A percentile compares a stretch with the other conserved stretches of the same genome.
Evolutionary conservation across 1,284 basidiomycete genomes (phyloP).

Genomic region (Wallemia ichthyophaga): DNA sequence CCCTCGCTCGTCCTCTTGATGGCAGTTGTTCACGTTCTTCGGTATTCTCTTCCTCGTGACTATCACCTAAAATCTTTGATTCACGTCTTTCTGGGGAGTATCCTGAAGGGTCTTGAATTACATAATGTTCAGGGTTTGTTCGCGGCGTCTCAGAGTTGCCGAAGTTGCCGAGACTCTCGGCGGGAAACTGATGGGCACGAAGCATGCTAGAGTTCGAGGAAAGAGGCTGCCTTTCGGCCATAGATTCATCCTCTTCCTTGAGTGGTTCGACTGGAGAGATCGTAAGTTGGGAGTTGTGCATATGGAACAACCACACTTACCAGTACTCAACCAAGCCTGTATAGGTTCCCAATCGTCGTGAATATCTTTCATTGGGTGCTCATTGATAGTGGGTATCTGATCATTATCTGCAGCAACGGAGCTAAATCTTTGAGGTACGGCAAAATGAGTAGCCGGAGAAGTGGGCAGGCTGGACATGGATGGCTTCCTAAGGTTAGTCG

Average conservation of each 20-base stretch:
- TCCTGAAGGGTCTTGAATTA: too few species aligned
- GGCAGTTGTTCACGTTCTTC: too few species aligned
- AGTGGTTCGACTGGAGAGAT: neutral
- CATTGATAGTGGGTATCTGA: neutral
- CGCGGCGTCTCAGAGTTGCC: too few species aligned
- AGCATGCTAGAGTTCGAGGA: too few species aligned
- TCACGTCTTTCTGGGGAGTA: too few species aligned
- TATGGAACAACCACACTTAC: neutral
- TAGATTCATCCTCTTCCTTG: neutral
- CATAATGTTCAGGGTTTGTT: too few species aligned
- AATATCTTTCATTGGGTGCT: neutral
- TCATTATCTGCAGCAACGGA: neutral
- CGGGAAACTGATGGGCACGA: too few species aligned
- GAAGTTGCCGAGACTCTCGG: too few species aligned
- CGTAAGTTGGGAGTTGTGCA: neutral
- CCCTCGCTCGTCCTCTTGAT: too few species aligned
- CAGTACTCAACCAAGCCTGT: neutral
- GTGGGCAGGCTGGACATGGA: neutral
- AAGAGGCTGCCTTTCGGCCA: too few species aligned
- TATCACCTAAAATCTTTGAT: too few species aligned
- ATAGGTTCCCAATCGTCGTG: neutral
- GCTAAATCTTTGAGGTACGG: neutral
- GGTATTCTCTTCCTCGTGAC: too few species aligned
- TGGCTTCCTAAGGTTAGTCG: neutral
- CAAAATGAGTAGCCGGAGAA: neutral